Base-by-base conservation (phyloP, 306 rosid species). In the Macrotyloma uniflorum region DNA sequence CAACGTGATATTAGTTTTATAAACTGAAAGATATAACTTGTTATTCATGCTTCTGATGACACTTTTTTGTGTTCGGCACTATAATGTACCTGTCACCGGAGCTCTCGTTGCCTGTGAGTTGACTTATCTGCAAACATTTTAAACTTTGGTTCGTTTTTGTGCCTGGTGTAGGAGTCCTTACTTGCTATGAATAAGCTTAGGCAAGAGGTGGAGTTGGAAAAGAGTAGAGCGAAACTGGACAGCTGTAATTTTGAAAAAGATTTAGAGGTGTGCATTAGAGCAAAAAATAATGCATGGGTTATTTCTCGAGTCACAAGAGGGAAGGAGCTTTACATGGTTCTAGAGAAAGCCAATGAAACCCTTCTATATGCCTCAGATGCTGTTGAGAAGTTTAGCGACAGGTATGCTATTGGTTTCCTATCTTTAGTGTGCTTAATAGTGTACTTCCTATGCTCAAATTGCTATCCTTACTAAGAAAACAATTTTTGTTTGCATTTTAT, bases 211-310 rank as follows among this genome's bases (percentile, higher is more conserved):
- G 98, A 96, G 85, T 70, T 85, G 88, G 98, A 93, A 81, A 96
- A 96, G 85, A 81, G 85, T 54, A 79, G 90, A 82, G 88, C 90
- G 46, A 84, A 86, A 66, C 75, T 76, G 58, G 94, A 90, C 24
- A 65, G 67, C 33, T 22, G 61, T n/a, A 82, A 76, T 77, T 84
- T 83, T 40, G 97, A 90, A 73, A 88, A 87, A 79, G 98, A 96
- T 71, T 51, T 96, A 86, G 99, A 93, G 83, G 71, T 96, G 33
- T 90, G 94, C 84, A 86, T 96, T 42, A 85, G 98, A 81, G 96
- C 96, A 0, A 96, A 90, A 87, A 96, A 93, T 87, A 93, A 93
- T 70, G 96, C 97, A 35, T 93, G 98, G 99, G 97, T 90, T 78
- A 88, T 96, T 76, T 89, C 90, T 61, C 91, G 93, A 75, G 81